Evolutionary conservation across 495 filamentous ascomycete genomes (phyloP).

Genomic region (Articulospora tetracladia): DNA sequence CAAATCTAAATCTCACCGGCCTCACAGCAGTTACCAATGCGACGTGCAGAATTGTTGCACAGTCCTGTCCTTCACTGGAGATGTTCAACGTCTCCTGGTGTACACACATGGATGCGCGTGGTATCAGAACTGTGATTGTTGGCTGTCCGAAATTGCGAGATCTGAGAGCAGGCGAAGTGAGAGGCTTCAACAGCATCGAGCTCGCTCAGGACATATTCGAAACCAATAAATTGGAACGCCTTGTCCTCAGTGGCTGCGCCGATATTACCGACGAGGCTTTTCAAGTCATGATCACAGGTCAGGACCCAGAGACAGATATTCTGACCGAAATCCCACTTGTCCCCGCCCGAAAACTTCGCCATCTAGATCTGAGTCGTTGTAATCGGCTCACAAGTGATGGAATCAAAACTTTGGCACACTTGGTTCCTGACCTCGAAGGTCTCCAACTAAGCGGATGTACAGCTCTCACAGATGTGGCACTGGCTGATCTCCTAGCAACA

Average conservation of each 20-base stretch:
- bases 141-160: constrained; percentile 72
- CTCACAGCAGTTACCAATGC: constrained; percentile 76
- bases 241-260: constrained; percentile 73
- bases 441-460: constrained; percentile 73
- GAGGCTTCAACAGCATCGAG: constrained; percentile 67
- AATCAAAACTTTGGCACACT: constrained; percentile 60
- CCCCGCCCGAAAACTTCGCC: constrained; percentile 72
- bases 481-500: constrained; percentile 70
- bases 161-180: constrained; percentile 77
- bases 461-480: constrained; percentile 65
- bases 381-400: constrained; percentile 65
- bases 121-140: constrained; percentile 68
- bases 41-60: constrained; percentile 81
- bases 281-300: constrained; percentile 66
- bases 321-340: constrained; percentile 73
- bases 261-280: constrained; percentile 72
- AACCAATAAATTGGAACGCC: constrained; percentile 73
- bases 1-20: constrained; percentile 81
- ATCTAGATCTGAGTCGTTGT: constrained; percentile 83
- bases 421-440: constrained; percentile 77
- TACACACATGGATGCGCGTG: constrained; percentile 74
- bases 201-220: constrained; percentile 70
- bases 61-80: constrained; percentile 77
- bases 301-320: constrained; percentile 69
- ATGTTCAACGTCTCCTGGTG: constrained; percentile 91